A percentile compares a stretch with the other conserved stretches of the same genome.
These are phyloP conservation scores for Colletotrichum karsti DNA, from an alignment of 2,329 filamentous ascomycete species.

Conservation along the genomic window DNA sequence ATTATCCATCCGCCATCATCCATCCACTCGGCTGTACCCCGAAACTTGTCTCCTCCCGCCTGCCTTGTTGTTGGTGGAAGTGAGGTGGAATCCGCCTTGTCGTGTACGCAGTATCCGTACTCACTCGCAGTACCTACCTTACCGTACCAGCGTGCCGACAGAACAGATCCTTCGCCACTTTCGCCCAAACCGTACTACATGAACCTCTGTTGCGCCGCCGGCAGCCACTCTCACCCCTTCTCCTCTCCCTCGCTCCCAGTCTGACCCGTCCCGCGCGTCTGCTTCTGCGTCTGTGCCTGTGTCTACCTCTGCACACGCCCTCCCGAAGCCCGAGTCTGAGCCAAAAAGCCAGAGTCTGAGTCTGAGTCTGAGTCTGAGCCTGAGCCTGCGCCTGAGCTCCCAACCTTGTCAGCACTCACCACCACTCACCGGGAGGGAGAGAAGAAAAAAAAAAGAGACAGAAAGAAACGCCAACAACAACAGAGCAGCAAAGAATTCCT, in stretches of 20 bases:
- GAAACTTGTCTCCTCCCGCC: constrained; percentile 1
- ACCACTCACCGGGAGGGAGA: neutral
- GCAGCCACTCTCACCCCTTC: constrained; percentile 18
- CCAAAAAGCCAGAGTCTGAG: neutral
- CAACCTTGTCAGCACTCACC: neutral
- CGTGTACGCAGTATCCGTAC: no score
- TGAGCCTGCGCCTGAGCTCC: neutral
- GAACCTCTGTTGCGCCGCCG: constrained; percentile 21
- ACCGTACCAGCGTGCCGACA: no score
- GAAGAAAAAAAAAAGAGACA: neutral
- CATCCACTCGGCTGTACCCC: constrained; percentile 17
- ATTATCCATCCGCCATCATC: neutral
- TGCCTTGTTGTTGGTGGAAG: constrained; percentile 9
- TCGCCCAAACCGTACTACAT: constrained; percentile 23
- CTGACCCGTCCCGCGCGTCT: constrained; percentile 12
- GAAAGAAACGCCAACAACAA: neutral
- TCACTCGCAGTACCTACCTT: no score
- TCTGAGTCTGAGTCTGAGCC: neutral
- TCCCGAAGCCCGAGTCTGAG: neutral
- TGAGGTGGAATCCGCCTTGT: neutral
- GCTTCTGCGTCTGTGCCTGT: no score
- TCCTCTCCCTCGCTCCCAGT: constrained; percentile 2
- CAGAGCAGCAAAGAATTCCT: neutral
- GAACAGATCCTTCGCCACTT: constrained; percentile 22
- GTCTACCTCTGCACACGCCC: constrained; percentile 4